Conservation (phyloP, 2,329 filamentous ascomycete genomes). For the Trichoderma polysporum region DNA sequence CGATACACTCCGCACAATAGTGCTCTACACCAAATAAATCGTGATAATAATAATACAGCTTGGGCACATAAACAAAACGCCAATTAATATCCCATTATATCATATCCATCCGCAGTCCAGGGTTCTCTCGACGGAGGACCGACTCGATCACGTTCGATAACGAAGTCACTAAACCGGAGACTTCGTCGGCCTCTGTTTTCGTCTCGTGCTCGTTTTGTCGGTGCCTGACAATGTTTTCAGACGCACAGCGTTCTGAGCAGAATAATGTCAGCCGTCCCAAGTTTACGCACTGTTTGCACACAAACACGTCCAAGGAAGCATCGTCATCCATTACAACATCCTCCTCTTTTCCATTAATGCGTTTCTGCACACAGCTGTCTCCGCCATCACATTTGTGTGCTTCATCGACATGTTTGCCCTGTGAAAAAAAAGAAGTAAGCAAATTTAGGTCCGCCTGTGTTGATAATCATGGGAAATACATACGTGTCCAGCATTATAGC, state of each 20-base stretch:
- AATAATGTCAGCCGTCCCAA: conserved; percentile 40
- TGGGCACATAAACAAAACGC: neutral
- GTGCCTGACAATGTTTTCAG: conserved; percentile 42
- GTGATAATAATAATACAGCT: neutral
- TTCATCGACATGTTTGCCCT: conserved; percentile 41
- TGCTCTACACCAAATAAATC: neutral
- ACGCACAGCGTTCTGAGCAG: conserved; percentile 46
- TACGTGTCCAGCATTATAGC: conserved; percentile 43
- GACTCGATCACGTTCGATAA: conserved; percentile 30
- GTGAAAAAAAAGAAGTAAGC: conserved; percentile 27
- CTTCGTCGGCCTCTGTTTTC: conserved; percentile 28
- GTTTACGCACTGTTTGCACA: conserved; percentile 44
- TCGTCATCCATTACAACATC: conserved; percentile 43
- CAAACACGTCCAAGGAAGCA: conserved; percentile 32
- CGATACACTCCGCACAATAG: too few relatives aligned
- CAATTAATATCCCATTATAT: conserved; percentile 10
- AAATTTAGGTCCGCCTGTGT: neutral
- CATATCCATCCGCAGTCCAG: conserved; percentile 33
- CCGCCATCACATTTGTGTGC: conserved; percentile 45
- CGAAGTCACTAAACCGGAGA: conserved; percentile 26
- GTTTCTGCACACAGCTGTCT: conserved; percentile 40
- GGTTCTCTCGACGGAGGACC: conserved; percentile 34
- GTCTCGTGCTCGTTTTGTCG: conserved; percentile 35
- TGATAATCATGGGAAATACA: conserved; percentile 25
- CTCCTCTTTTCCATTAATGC: conserved; percentile 32